Evolutionary conservation across 371 early-diverging fungal genomes (phyloP).

Genomic region (Rhizopus stolonifer): DNA sequence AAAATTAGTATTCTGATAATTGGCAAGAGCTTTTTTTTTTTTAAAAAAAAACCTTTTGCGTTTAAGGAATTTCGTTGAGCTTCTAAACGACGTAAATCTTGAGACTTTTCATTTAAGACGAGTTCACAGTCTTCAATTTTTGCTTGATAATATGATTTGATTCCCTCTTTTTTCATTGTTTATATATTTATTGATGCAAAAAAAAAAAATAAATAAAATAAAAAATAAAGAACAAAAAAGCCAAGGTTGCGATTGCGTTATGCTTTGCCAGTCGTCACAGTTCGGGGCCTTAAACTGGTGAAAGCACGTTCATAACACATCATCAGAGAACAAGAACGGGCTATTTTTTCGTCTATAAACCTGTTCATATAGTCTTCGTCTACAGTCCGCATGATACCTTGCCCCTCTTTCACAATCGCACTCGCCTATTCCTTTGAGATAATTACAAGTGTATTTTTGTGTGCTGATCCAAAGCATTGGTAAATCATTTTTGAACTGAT

Average conservation of each 20-base stretch:
- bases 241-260: too few relatives aligned
- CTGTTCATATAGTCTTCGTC: constrained; percentile 40
- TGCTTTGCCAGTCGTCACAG: too few relatives aligned
- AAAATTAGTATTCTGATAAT: too few relatives aligned
- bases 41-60: constrained; percentile 93
- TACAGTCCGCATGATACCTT: constrained; percentile 38
- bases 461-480: constrained; percentile 49
- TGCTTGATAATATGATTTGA: constrained; percentile 71
- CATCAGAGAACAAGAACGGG: constrained; percentile 11
- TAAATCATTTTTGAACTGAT: constrained; percentile 21
- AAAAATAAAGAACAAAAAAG: too few relatives aligned
- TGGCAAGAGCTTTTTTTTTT: too few relatives aligned
- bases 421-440: constrained; percentile 34
- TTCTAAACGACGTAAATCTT: constrained; percentile 96
- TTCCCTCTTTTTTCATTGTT: constrained; percentile 59
- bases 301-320: background rate
- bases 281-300: too few relatives aligned
- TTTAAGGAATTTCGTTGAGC: constrained; percentile 99
- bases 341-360: constrained; percentile 26
- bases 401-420: constrained; percentile 43
- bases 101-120: constrained; percentile 84
- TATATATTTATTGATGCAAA: background rate
- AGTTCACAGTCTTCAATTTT: constrained; percentile 91
- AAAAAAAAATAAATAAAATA: background rate
- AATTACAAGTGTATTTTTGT: constrained; percentile 33